Percentiles rank a stretch among this genome's conserved stretches.
Conservation (phyloP, 345 rosid species). For the Murraya paniculata region DNA sequence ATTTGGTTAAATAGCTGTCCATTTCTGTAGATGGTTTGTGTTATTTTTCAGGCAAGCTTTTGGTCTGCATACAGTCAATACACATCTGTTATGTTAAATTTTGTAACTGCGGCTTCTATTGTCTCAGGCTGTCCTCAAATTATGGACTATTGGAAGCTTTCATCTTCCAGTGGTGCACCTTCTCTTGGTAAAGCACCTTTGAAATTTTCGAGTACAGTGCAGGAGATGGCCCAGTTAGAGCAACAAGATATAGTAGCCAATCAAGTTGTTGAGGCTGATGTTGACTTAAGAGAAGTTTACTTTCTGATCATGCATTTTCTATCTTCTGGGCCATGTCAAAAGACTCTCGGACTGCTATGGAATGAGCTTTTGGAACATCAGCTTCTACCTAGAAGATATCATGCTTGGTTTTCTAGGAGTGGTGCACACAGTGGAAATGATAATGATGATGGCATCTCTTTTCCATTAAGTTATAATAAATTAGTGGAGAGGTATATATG, state of each 20-base stretch:
- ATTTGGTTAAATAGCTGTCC: neutral
- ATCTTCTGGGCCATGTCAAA: constrained; percentile 79
- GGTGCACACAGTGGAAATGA: constrained; percentile 43
- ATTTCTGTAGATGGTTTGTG: neutral
- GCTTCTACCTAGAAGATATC: constrained; percentile 95
- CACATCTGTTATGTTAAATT: neutral
- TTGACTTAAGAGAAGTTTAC: constrained; percentile 79
- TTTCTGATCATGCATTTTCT: constrained; percentile 89
- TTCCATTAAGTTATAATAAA: constrained; percentile 64
- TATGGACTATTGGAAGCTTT: constrained; percentile 60
- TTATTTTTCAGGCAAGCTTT: neutral
- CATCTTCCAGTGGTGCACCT: constrained; percentile 39
- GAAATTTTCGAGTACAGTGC: constrained; percentile 34
- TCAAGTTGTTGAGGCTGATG: constrained; percentile 34
- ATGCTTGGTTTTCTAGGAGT: constrained; percentile 86
- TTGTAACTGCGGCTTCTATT: constrained; percentile 18
- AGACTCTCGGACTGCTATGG: constrained; percentile 54
- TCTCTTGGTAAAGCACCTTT: constrained; percentile 49
- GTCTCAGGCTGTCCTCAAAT: constrained; percentile 25
- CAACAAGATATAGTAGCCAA: constrained; percentile 37
- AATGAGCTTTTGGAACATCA: constrained; percentile 76
- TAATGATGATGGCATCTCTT: constrained; percentile 71
- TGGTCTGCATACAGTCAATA: neutral
- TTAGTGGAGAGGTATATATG: constrained; percentile 64
- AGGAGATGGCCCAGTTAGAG: constrained; percentile 41